Evolutionary conservation across 345 rosid genomes (phyloP).

Genomic region (Eucalyptus pauciflora): DNA sequence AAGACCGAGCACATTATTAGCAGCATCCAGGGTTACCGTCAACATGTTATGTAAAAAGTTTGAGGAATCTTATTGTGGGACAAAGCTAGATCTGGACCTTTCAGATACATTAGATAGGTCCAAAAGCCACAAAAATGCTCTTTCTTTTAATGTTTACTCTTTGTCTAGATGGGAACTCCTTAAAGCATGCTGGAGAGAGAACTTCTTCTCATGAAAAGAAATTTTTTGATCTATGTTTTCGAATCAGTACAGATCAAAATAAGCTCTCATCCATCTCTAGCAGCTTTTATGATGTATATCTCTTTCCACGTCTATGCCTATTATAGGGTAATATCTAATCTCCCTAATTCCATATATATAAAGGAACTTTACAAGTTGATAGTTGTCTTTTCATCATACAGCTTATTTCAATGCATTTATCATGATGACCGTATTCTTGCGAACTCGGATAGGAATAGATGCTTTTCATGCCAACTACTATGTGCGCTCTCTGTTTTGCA

Average conservation of each 20-base stretch:
- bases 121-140: slow-evolving; percentile 19
- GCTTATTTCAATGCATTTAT: slow-evolving; percentile 23
- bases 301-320: background rate
- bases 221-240: slow-evolving; percentile 33
- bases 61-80: slow-evolving; percentile 14
- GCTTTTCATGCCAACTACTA: background rate
- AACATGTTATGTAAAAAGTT: slow-evolving; percentile 25
- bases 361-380: background rate
- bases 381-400: slow-evolving; percentile 1
- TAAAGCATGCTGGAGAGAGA: slow-evolving; percentile 46
- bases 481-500: slow-evolving; percentile 32
- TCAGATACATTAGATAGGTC: slow-evolving; percentile 21
- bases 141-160: background rate
- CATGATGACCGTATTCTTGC: background rate
- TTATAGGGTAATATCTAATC: background rate
- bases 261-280: background rate
- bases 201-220: slow-evolving; percentile 47
- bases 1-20: slow-evolving; percentile 61
- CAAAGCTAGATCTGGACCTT: slow-evolving; percentile 16
- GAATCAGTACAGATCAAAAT: slow-evolving; percentile 28
- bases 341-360: background rate
- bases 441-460: background rate
- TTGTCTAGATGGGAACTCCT: slow-evolving; percentile 39
- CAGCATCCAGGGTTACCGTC: slow-evolving; percentile 9
- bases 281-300: background rate